Evolutionary conservation across 2,329 filamentous ascomycete species (phyloP).

Genomic region (Epichloe bromicola): DNA sequence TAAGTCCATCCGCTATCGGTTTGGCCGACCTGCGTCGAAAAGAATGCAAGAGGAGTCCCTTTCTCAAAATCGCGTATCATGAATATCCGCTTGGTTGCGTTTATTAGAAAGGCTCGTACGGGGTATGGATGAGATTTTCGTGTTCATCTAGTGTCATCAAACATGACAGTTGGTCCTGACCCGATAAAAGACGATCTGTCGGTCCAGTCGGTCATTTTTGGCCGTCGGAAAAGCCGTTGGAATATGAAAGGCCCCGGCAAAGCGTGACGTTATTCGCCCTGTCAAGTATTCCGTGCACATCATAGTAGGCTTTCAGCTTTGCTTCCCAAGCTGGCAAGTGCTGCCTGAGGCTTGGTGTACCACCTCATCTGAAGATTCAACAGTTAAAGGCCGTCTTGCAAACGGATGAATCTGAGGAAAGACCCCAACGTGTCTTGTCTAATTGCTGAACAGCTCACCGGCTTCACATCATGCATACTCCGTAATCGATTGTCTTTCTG

Average conservation of each 20-base stretch:
- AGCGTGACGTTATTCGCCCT: neutral
- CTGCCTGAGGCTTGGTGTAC: neutral
- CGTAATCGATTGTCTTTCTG: no score
- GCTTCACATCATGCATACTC: no score
- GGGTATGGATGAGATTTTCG: neutral
- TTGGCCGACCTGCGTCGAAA: neutral
- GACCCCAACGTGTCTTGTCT: no score
- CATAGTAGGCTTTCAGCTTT: neutral
- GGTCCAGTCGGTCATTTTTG: neutral
- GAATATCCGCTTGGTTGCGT: neutral
- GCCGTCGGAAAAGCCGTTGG: neutral
- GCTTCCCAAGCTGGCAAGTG: neutral
- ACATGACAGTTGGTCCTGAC: neutral
- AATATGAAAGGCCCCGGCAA: neutral
- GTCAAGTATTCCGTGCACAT: neutral
- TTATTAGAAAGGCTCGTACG: neutral
- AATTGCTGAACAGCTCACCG: neutral
- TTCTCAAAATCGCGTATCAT: neutral
- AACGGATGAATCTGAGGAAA: no score
- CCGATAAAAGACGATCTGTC: neutral
- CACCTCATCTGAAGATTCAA: neutral
- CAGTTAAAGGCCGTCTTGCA: neutral
- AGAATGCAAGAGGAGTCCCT: neutral
- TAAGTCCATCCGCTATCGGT: neutral
- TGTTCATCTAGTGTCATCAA: neutral